Percentiles rank a stretch among this genome's conserved stretches.
Evolutionary conservation across 495 filamentous ascomycete genomes (phyloP).

Genomic region (Penicillium robsamsonii): DNA sequence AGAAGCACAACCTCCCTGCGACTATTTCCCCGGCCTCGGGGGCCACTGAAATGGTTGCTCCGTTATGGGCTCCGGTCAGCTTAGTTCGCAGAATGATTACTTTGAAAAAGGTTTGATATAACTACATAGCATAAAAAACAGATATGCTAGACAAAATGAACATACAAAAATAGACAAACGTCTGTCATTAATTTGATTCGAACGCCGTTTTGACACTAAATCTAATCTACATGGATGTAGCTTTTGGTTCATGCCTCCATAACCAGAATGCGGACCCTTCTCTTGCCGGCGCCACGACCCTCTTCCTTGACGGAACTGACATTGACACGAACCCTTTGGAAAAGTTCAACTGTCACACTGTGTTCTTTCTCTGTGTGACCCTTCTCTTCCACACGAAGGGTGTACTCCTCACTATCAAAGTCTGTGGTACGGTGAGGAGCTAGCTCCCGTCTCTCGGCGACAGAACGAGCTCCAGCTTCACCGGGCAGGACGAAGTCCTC

Average conservation of each 20-base stretch:
- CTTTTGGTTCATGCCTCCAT: slow-evolving; percentile 22
- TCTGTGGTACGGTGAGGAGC: slow-evolving; percentile 55
- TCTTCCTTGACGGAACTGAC: slow-evolving; percentile 92
- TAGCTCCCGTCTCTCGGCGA: slow-evolving; percentile 40
- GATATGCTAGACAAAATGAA: neutral
- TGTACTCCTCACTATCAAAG: slow-evolving; percentile 83
- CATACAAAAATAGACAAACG: slow-evolving; percentile 5
- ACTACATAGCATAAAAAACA: neutral
- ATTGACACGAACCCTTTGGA: slow-evolving; percentile 82
- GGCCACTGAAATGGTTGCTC: neutral
- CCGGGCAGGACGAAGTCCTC: slow-evolving; percentile 76
- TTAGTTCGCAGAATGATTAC: slow-evolving; percentile 37
- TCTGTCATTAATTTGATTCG: slow-evolving; percentile 4
- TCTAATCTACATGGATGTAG: slow-evolving; percentile 12
- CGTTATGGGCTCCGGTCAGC: slow-evolving; percentile 29
- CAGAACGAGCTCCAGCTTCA: slow-evolving; percentile 43
- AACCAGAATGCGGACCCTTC: slow-evolving; percentile 54
- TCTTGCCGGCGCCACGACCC: slow-evolving; percentile 76
- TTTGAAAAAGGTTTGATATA: slow-evolving; percentile 31
- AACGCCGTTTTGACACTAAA: slow-evolving; percentile 7
- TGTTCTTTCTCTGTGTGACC: slow-evolving; percentile 49
- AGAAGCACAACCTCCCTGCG: slow-evolving; percentile 19
- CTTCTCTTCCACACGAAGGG: slow-evolving; percentile 55
- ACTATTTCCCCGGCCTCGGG: slow-evolving; percentile 1
- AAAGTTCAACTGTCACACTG: slow-evolving; percentile 68